Evolutionary conservation across 768 basidiomycete species (phyloP), one percentile per base, ranked within the genome.

Genomic region (Exidia glandulosa): DNA sequence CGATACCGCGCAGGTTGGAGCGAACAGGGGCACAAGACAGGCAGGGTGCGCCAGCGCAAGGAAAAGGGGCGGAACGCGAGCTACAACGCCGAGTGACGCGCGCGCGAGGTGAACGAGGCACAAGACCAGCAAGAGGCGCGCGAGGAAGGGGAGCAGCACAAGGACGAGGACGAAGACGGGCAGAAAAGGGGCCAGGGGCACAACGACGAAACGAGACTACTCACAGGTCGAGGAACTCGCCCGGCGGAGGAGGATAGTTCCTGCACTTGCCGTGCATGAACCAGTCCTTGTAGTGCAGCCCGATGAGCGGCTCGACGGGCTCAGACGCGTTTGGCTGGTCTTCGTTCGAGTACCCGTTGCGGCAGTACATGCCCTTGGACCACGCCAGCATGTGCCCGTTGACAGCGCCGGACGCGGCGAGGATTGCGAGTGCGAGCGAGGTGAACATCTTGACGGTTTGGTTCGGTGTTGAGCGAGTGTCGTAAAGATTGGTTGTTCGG

Each of bases 151-250:
- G 10, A 9, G 36, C 36, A 37, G 10, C 36, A 19, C 36, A 37
- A 9, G 36, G 36, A 37, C 36, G 9, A 37, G 36, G 16, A 12
- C 9, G 16, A 7, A 9, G 47, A 36, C 16, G 23, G 16, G 25
- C 6, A 32, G 12, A 25, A 31, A 31, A n/a, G 19, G n/a, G n/a
- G 31, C 3, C 19, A 14, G 13, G 1, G 4, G 6, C n/a, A n/a
- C n/a, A n/a, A n/a, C n/a, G n/a, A n/a, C n/a, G n/a, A n/a, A n/a
- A n/a, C n/a, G 57, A 58, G n/a, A 36, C 7, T 9, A 36, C 59
- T 7, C 55, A 60, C 59, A 60, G 5, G 23, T 60, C 59, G 34
- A 60, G 59, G 32, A 60, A 56, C 14, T 60, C 52, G 52, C 59
- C 59, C 16, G 56, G 56, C 13, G 54, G 37, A 13, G 59, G 59